phyloP scores from a whole-genome alignment of 1,284 basidiomycete species.

The Ganoderma meredithae region DNA sequence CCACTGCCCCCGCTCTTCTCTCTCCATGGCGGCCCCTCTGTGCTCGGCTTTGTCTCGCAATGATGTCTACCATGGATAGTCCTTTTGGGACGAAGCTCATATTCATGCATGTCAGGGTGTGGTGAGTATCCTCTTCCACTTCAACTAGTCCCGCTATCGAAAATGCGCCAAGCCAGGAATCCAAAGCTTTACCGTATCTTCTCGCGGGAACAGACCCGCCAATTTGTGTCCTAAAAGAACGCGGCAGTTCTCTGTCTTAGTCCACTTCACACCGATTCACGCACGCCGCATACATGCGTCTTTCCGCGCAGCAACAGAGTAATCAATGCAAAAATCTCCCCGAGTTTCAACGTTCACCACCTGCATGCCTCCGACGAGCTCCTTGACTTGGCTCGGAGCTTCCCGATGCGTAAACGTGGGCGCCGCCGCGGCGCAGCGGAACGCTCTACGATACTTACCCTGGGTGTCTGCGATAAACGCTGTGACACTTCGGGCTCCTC shows the following conservation, averaged over 20 bases:
- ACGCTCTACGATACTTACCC: not conserved
- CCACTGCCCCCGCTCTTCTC: slow-evolving; percentile 1
- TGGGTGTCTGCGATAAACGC: not conserved
- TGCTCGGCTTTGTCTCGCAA: not conserved
- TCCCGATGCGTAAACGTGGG: not conserved
- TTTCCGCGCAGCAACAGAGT: not conserved
- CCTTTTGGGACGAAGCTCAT: not conserved
- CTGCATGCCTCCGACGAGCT: not conserved
- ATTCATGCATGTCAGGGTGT: not conserved
- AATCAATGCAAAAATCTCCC: not conserved
- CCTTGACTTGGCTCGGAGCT: not conserved
- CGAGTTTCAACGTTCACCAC: not conserved
- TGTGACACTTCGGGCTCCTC: not conserved
- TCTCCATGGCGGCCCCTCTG: not conserved
- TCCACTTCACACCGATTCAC: not conserved
- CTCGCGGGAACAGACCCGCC: not conserved
- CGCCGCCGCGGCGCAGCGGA: not conserved
- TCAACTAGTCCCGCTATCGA: not conserved
- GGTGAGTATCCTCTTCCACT: not conserved
- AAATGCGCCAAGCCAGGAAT: not conserved
- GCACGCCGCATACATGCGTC: not conserved
- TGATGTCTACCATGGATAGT: not conserved
- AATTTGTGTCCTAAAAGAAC: not conserved
- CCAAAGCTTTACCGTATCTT: not conserved
- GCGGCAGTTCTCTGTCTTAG: not conserved